A percentile compares a stretch with the other conserved stretches of the same genome.
These are phyloP conservation scores for Priceomyces castillae DNA, from an alignment of 805 yeast species.

Conservation along the genomic window DNA sequence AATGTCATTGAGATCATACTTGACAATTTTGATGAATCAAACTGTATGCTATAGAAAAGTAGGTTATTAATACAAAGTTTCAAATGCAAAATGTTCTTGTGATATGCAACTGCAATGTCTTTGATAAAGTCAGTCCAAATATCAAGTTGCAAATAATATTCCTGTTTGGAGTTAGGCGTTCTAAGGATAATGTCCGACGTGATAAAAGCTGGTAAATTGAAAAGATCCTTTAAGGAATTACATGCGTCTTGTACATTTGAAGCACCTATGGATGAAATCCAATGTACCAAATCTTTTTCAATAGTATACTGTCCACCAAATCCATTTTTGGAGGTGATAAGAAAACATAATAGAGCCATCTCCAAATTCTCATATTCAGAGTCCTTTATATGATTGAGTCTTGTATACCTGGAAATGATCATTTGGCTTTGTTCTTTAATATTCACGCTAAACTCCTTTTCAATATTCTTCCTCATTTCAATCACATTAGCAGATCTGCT, in stretches of 20 bases:
- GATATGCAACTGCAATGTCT: slow-evolving; percentile 20
- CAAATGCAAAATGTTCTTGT: slow-evolving; percentile 17
- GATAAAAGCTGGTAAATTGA: slow-evolving; percentile 38
- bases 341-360: slow-evolving; percentile 5
- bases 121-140: slow-evolving; percentile 31
- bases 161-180: slow-evolving; percentile 31
- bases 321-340: slow-evolving; percentile 1
- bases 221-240: slow-evolving; percentile 22
- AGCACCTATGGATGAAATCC: slow-evolving; percentile 34
- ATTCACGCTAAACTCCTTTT: background rate
- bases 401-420: background rate
- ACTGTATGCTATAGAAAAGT: slow-evolving; percentile 24
- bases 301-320: slow-evolving; percentile 5
- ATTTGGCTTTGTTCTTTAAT: slow-evolving; percentile 1
- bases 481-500: background rate
- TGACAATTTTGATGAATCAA: slow-evolving; percentile 21
- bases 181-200: slow-evolving; percentile 37
- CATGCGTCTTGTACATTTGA: slow-evolving; percentile 33
- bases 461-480: background rate
- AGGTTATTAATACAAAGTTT: slow-evolving; percentile 25
- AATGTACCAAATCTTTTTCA: slow-evolving; percentile 16
- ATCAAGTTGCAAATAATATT: slow-evolving; percentile 33
- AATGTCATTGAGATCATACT: slow-evolving; percentile 17
- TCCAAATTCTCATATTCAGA: slow-evolving; percentile 1
- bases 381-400: background rate